Base-by-base conservation (phyloP, 2,329 filamentous ascomycete species). In the Fusarium sp. region DNA sequence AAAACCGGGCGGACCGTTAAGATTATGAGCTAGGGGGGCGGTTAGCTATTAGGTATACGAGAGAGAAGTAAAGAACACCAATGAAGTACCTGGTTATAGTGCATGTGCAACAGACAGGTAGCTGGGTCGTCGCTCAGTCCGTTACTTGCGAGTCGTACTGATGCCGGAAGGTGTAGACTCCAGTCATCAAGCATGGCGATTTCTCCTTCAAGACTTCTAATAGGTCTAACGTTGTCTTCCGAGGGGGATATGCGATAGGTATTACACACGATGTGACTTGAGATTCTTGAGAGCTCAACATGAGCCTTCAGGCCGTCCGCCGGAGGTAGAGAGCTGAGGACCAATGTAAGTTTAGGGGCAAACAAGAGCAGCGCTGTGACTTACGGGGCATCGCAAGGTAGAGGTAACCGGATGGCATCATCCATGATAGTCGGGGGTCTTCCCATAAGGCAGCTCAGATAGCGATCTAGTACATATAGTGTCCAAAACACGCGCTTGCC, bases 401-500 rank as follows among this genome's bases (percentile, higher is more conserved):
- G 66, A 4, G 77, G 73, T 3, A 86, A 71, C 28, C 77, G 78
- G 56, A 86, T 82, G 4, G 82, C 82, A 35, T 85, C 82, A 41
- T 85, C 82, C 33, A 78, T 76, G 14, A 84, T 80, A 4, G 79
- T 78, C 0, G 83, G 80, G 1, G 83, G 83, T 15, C 84, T 79
- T 7, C 84, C 84, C 77, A 84, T 83, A 6, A 85, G 74, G 56
- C 82, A 84, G 62, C 83, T 82, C 41, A 85, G 65, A 74, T 76
- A 85, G 45, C 83, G 78, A 64, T 86, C 83, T 15, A 86, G 71
- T n/a, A 83, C 78, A 56, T 84, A 86, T 3, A 85, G 76, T 0
- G 83, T 86, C 84, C 84, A 86, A 55, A 86, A 85, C 7, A 82
- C 76, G 35, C 84, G 75, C 65, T 82, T 84, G 2, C 79, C 79